Percentiles rank a stretch among this genome's conserved stretches.
Evolutionary conservation across 2,329 filamentous ascomycete species (phyloP).

Genomic region (Chaetomiaceae sp.): DNA sequence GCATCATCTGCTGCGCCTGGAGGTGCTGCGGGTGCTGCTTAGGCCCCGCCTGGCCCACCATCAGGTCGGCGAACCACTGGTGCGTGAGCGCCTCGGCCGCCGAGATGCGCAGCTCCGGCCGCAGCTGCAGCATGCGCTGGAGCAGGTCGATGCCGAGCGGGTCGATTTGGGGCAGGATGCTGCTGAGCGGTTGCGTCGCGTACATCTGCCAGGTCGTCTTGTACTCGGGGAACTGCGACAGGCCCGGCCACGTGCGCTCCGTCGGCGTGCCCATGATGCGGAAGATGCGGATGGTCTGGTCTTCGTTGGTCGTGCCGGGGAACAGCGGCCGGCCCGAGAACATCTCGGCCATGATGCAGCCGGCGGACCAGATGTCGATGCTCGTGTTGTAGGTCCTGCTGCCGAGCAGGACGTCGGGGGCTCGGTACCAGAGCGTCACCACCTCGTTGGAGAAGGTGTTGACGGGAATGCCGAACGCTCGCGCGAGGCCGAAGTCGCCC

Average conservation of each 20-base stretch:
- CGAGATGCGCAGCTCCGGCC: slow-evolving; percentile 85
- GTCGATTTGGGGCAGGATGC: slow-evolving; percentile 87
- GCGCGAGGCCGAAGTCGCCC: slow-evolving; percentile 87
- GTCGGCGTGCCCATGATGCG: slow-evolving; percentile 96
- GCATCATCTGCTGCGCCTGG: slow-evolving; percentile 22
- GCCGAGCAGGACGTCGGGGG: slow-evolving; percentile 89
- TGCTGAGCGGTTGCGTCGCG: slow-evolving; percentile 80
- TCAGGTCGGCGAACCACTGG: slow-evolving; percentile 81
- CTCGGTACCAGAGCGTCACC: slow-evolving; percentile 95
- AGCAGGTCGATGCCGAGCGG: slow-evolving; percentile 79
- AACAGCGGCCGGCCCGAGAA: slow-evolving; percentile 94
- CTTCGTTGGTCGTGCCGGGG: slow-evolving; percentile 95
- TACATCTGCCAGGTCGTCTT: slow-evolving; percentile 93
- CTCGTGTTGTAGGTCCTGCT: slow-evolving; percentile 98
- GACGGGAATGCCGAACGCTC: slow-evolving; percentile 93
- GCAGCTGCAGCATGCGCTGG: slow-evolving; percentile 83
- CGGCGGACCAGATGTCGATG: slow-evolving; percentile 98
- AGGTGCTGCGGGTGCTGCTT: slow-evolving; percentile 17
- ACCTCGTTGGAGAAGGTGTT: slow-evolving; percentile 99
- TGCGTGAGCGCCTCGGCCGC: slow-evolving; percentile 82
- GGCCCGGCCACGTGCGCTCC: slow-evolving; percentile 91
- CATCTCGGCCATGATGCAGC: slow-evolving; percentile 99
- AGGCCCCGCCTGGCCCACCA: slow-evolving; percentile 49
- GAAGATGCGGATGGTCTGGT: slow-evolving; percentile 96
- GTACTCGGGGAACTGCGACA: slow-evolving; percentile 95